Percentiles rank a stretch among this genome's conserved stretches.
Conservation (phyloP, 805 yeast species). For the Spathaspora hagerdaliae region DNA sequence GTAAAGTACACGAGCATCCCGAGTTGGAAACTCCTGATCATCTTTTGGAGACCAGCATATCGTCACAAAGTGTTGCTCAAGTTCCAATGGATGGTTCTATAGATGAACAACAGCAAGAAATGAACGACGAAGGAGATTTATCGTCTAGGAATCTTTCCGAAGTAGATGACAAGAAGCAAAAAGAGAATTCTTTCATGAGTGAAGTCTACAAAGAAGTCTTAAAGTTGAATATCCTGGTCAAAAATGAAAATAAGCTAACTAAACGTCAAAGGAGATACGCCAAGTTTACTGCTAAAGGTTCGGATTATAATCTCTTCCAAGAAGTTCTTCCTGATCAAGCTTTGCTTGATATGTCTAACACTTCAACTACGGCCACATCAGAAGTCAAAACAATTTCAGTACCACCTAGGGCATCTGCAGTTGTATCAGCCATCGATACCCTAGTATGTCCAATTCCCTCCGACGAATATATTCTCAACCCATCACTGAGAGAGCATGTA, state of each 20-base stretch:
- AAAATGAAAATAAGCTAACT: neutral
- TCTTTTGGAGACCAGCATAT: conserved; percentile 8
- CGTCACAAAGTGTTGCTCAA: conserved; percentile 22
- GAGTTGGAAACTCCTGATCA: conserved; percentile 1
- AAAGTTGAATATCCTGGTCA: conserved; percentile 9
- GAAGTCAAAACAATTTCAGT: conserved; percentile 26
- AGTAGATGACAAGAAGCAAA: neutral
- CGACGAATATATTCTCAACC: conserved; percentile 25
- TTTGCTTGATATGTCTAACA: neutral
- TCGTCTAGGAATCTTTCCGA: neutral
- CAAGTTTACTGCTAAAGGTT: conserved; percentile 20
- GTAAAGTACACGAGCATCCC: conserved; percentile 5
- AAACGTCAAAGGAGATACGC: conserved; percentile 16
- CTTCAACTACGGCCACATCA: neutral
- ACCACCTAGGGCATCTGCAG: conserved; percentile 42
- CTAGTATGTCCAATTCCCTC: conserved; percentile 39
- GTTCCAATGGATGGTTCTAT: conserved; percentile 22
- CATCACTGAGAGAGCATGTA: conserved; percentile 29
- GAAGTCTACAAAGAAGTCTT: conserved; percentile 14
- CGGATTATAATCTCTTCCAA: conserved; percentile 8
- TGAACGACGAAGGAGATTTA: neutral
- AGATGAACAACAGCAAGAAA: neutral
- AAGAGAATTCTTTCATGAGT: neutral
- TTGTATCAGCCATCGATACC: conserved; percentile 39
- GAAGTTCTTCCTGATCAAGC: conserved; percentile 1